A percentile compares a stretch with the other conserved stretches of the same genome.
These are phyloP conservation scores for Allantophomopsis cytisporea DNA, from an alignment of 2,329 filamentous ascomycete genomes.

Conservation along the genomic window DNA sequence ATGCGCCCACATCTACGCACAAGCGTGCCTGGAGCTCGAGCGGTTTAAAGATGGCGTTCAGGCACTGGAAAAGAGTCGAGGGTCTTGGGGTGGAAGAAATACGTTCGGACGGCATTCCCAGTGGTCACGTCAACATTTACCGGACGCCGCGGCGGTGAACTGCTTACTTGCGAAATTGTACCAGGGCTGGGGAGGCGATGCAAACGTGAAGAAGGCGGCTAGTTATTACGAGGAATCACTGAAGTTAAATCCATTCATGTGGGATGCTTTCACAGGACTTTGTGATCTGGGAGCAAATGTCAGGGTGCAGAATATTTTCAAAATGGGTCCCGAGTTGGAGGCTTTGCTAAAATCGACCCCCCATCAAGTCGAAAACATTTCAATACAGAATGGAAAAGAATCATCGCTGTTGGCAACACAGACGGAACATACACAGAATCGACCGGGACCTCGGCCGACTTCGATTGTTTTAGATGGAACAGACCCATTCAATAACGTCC, in stretches of 20 bases:
- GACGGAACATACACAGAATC: conserved; percentile 13
- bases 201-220: conserved; percentile 72
- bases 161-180: conserved; percentile 82
- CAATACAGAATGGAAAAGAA: conserved; percentile 2
- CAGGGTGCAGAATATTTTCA: conserved; percentile 77
- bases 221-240: conserved; percentile 79
- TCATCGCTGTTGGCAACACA: conserved; percentile 2
- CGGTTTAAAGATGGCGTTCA: conserved; percentile 68
- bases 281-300: conserved; percentile 80
- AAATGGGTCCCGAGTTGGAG: conserved; percentile 51
- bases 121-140: conserved; percentile 56
- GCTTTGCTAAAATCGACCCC: conserved; percentile 24
- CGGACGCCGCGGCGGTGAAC: conserved; percentile 73
- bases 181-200: conserved; percentile 50
- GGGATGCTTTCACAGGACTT: conserved; percentile 85
- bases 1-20: conserved; percentile 84
- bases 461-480: conserved; percentile 12
- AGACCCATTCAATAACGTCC: conserved; percentile 20
- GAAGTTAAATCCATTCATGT: conserved; percentile 89
- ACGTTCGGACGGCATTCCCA: conserved; percentile 76
- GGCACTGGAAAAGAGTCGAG: conserved; percentile 69
- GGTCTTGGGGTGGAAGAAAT: conserved; percentile 62
- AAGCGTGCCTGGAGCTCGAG: conserved; percentile 71
- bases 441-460: conserved; percentile 9
- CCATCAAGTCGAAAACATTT: not conserved